Percentiles rank a stretch among this genome's conserved stretches.
Evolutionary conservation across 306 rosid genomes (phyloP).

Genomic region (Quercus gilva): DNA sequence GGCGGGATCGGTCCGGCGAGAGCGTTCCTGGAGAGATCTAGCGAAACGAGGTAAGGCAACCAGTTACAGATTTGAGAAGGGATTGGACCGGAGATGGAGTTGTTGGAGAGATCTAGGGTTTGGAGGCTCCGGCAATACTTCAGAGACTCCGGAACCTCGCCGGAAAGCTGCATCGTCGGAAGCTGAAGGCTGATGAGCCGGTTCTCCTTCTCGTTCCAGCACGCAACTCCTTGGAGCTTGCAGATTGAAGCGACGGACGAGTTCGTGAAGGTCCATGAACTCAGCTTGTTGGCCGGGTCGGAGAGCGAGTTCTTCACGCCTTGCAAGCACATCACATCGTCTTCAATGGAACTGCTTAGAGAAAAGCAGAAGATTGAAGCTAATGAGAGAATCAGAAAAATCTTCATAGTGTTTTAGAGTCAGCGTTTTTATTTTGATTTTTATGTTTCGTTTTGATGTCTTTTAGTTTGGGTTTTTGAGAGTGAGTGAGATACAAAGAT

Average conservation of each 20-base stretch:
- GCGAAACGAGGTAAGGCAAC: constrained; percentile 54
- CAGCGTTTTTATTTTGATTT: not conserved
- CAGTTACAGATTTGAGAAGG: constrained; percentile 49
- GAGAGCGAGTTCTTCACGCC: constrained; percentile 41
- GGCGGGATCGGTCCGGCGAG: constrained; percentile 55
- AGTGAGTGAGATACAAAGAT: not conserved
- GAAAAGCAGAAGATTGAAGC: constrained; percentile 10
- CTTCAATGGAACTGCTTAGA: constrained; percentile 31
- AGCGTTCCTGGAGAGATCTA: constrained; percentile 51
- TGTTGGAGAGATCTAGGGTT: constrained; percentile 41
- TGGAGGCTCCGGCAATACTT: constrained; percentile 56
- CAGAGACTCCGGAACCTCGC: constrained; percentile 42
- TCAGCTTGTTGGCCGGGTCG: constrained; percentile 38
- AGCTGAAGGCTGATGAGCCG: constrained; percentile 56
- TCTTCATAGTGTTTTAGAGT: constrained; percentile 23
- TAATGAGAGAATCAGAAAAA: not conserved
- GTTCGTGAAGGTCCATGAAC: constrained; percentile 41
- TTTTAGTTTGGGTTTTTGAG: not conserved
- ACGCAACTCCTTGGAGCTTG: constrained; percentile 48
- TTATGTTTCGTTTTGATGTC: not conserved
- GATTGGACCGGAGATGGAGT: constrained; percentile 40
- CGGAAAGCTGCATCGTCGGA: constrained; percentile 45
- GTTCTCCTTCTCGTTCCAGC: constrained; percentile 63
- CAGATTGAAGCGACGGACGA: constrained; percentile 45
- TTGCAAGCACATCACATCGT: constrained; percentile 43